phyloP scores from a whole-genome alignment of 2,329 filamentous ascomycete genomes.

The Colletotrichum spinosum region DNA sequence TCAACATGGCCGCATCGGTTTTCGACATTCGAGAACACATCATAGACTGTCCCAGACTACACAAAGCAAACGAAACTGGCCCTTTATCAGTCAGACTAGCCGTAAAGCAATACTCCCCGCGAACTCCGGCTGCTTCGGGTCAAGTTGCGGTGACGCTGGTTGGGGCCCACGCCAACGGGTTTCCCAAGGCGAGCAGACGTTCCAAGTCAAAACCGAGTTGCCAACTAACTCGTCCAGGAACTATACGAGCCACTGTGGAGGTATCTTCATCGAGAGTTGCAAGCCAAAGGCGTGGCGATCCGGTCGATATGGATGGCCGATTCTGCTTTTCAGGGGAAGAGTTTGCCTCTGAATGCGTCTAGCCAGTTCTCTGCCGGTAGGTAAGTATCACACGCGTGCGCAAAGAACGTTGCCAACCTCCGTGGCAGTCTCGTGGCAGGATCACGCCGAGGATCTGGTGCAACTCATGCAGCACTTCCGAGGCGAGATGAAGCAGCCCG shows the following conservation, averaged over 20 bases:
- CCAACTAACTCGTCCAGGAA: background rate
- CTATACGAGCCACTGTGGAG: slow-evolving; percentile 7
- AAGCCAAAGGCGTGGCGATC: background rate
- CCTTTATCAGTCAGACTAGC: no score
- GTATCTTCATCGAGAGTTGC: background rate
- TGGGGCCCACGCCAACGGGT: no score
- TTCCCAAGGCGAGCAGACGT: background rate
- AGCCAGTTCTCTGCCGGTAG: background rate
- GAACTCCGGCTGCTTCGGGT: no score
- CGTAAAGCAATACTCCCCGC: no score
- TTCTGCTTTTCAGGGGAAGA: background rate
- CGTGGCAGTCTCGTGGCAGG: background rate
- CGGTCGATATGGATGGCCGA: background rate
- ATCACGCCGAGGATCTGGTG: slow-evolving; percentile 6
- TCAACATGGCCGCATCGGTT: no score
- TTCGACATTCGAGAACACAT: no score
- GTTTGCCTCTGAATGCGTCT: background rate
- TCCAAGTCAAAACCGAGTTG: no score
- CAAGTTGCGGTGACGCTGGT: no score
- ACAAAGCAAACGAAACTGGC: no score
- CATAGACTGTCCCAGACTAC: no score
- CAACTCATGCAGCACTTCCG: slow-evolving; percentile 1
- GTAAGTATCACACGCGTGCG: background rate
- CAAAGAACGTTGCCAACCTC: no score
- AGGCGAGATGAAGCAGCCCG: slow-evolving; percentile 2